phyloP scores from a whole-genome alignment of 352 stramenopile genomes.

The Phytophthora chlamydospora region DNA sequence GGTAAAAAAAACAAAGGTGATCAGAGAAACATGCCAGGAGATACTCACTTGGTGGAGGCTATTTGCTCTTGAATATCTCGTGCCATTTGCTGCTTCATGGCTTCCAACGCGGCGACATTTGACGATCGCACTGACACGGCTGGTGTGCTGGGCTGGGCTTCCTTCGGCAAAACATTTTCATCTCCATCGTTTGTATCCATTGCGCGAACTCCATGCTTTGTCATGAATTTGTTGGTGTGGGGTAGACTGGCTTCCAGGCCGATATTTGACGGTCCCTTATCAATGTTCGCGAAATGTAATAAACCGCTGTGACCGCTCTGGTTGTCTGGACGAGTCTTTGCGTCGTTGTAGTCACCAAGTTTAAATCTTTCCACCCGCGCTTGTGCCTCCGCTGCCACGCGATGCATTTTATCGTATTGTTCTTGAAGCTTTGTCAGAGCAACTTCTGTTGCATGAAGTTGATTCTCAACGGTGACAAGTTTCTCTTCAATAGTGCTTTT shows the following conservation, averaged over 20 bases:
- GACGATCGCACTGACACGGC: constrained; percentile 9
- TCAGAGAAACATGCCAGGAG: not conserved
- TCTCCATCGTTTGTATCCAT: not conserved
- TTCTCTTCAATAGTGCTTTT: constrained; percentile 58
- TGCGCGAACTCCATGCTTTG: constrained; percentile 3
- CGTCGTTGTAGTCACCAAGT: constrained; percentile 1
- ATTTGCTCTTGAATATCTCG: constrained; percentile 55
- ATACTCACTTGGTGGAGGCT: constrained; percentile 50
- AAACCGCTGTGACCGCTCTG: constrained; percentile 5
- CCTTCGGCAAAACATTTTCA: not conserved
- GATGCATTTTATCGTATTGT: constrained; percentile 47
- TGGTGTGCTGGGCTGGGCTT: not conserved
- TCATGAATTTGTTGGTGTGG: constrained; percentile 26
- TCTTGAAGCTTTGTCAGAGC: constrained; percentile 38
- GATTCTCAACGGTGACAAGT: constrained; percentile 42
- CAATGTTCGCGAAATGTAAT: not conserved
- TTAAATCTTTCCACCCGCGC: constrained; percentile 41
- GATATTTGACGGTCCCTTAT: not conserved
- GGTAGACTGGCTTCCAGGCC: constrained; percentile 8
- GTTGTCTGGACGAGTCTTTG: not conserved
- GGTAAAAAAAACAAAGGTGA: too few species aligned
- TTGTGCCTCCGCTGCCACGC: constrained; percentile 47
- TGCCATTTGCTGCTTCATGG: constrained; percentile 45
- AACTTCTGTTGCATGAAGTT: constrained; percentile 45
- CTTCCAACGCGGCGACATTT: constrained; percentile 44